These are phyloP conservation scores for Penicillium italicum DNA, from an alignment of 2,329 filamentous ascomycete species.

Conservation along the genomic window DNA sequence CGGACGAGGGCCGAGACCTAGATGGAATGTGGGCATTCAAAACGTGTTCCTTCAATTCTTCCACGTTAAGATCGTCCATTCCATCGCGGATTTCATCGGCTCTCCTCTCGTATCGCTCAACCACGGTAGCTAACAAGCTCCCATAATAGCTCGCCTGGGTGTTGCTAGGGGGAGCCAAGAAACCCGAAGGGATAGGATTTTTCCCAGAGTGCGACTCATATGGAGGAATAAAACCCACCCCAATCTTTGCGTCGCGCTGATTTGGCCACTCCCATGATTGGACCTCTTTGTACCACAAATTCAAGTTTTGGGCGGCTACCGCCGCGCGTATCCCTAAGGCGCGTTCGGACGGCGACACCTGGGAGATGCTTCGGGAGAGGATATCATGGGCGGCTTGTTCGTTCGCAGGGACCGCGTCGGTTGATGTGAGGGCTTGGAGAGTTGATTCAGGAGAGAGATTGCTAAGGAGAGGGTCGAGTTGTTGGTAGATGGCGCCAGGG, in stretches of 20 bases:
- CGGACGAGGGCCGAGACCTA: slow-evolving; percentile 52
- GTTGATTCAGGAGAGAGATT: slow-evolving; percentile 55
- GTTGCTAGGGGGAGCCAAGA: neutral
- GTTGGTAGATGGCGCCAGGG: slow-evolving; percentile 35
- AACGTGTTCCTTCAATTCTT: slow-evolving; percentile 87
- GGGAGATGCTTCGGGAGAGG: slow-evolving; percentile 50
- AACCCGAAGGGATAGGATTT: neutral
- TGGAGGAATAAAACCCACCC: slow-evolving; percentile 43
- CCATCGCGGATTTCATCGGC: slow-evolving; percentile 66
- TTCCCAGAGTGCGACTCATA: neutral
- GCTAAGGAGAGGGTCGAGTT: slow-evolving; percentile 48
- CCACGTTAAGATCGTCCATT: slow-evolving; percentile 44
- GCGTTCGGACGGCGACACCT: slow-evolving; percentile 55
- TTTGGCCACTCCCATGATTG: slow-evolving; percentile 58
- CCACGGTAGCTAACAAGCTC: slow-evolving; percentile 62
- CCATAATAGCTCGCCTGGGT: slow-evolving; percentile 58
- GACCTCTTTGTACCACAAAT: slow-evolving; percentile 57
- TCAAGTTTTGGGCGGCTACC: slow-evolving; percentile 55
- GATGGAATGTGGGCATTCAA: slow-evolving; percentile 72
- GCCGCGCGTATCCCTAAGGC: slow-evolving; percentile 59
- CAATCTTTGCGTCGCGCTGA: slow-evolving; percentile 34
- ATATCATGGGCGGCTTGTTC: slow-evolving; percentile 39
- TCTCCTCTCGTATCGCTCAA: slow-evolving; percentile 66
- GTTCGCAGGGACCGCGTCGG: slow-evolving; percentile 40
- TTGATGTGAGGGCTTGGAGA: slow-evolving; percentile 48